Conservation (phyloP, 2,329 filamentous ascomycete species). For the Ophiocordyceps sinensis region DNA sequence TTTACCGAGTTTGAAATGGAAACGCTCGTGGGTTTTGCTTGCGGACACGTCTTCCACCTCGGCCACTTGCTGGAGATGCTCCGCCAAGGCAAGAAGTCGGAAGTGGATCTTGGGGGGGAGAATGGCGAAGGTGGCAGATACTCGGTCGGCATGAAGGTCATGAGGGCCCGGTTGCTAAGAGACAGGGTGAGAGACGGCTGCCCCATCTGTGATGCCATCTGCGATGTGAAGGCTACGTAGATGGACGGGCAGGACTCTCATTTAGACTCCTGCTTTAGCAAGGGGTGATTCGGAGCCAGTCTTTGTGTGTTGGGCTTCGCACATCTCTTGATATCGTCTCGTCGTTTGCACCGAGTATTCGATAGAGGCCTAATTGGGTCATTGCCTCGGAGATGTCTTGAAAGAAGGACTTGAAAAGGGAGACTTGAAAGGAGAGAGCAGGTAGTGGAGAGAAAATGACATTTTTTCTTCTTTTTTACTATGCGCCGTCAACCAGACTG, state of each 20-base stretch:
- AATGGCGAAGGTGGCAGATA: constrained; percentile 32
- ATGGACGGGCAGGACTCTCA: neutral
- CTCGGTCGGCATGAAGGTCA: constrained; percentile 76
- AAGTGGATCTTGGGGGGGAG: constrained; percentile 30
- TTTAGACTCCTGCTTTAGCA: neutral
- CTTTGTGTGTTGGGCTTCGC: too few relatives aligned
- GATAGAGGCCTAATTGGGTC: too few relatives aligned
- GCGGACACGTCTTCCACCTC: constrained; percentile 70
- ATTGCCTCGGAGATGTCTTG: too few relatives aligned
- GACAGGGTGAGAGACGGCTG: constrained; percentile 55
- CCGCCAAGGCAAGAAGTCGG: constrained; percentile 27
- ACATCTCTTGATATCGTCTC: too few relatives aligned
- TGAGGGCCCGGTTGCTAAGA: constrained; percentile 63
- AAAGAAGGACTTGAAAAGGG: too few relatives aligned
- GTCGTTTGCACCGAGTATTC: too few relatives aligned
- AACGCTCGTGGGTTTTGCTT: constrained; percentile 66
- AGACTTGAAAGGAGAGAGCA: too few relatives aligned
- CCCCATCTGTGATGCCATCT: constrained; percentile 42
- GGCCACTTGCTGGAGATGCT: constrained; percentile 49
- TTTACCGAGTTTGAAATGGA: constrained; percentile 51
- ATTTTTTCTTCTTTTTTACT: neutral
- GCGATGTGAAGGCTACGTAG: constrained; percentile 16
- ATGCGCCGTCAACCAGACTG: neutral
- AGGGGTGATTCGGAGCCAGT: neutral
- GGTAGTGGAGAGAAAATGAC: neutral